Evolutionary conservation across 2,329 filamentous ascomycete species (phyloP).

Genomic region (Ophiostoma triangulosporum): DNA sequence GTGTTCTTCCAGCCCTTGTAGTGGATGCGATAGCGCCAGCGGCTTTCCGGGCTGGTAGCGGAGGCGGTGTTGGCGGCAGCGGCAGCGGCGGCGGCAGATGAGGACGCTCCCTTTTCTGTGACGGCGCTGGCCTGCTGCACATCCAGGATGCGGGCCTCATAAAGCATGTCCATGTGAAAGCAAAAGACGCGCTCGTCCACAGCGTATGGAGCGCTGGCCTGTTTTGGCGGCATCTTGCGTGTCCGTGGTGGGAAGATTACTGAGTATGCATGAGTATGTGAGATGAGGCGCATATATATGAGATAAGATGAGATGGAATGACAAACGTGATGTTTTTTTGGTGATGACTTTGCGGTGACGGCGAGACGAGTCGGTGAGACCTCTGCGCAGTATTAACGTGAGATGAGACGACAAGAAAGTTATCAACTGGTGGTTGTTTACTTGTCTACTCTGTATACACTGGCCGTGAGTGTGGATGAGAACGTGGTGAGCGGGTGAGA

Average conservation of each 20-base stretch:
- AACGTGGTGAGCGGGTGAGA: not conserved
- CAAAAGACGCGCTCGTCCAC: constrained; percentile 93
- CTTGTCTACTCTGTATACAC: not conserved
- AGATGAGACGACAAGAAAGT: too few relatives aligned
- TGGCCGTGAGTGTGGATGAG: not conserved
- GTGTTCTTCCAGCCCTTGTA: constrained; percentile 99
- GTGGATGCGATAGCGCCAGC: constrained; percentile 78
- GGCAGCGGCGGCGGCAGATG: too few relatives aligned
- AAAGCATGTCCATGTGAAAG: constrained; percentile 93
- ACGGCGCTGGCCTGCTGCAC: constrained; percentile 54
- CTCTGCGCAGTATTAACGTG: too few relatives aligned
- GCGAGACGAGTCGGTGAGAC: too few relatives aligned
- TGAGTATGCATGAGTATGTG: not conserved
- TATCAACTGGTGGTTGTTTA: too few relatives aligned
- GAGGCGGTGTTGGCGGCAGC: not conserved
- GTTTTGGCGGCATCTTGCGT: constrained; percentile 20
- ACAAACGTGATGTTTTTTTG: too few relatives aligned
- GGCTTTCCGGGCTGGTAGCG: not conserved
- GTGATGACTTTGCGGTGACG: too few relatives aligned
- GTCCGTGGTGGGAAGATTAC: not conserved
- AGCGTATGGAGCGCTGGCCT: constrained; percentile 34
- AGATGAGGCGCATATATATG: too few relatives aligned
- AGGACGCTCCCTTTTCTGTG: not conserved
- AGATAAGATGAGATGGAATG: too few relatives aligned
- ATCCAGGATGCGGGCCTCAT: constrained; percentile 92